Percentiles rank a stretch among this genome's conserved stretches.
phyloP scores from a whole-genome alignment of 1,284 basidiomycete genomes.

The Apiotrichum laibachii region DNA sequence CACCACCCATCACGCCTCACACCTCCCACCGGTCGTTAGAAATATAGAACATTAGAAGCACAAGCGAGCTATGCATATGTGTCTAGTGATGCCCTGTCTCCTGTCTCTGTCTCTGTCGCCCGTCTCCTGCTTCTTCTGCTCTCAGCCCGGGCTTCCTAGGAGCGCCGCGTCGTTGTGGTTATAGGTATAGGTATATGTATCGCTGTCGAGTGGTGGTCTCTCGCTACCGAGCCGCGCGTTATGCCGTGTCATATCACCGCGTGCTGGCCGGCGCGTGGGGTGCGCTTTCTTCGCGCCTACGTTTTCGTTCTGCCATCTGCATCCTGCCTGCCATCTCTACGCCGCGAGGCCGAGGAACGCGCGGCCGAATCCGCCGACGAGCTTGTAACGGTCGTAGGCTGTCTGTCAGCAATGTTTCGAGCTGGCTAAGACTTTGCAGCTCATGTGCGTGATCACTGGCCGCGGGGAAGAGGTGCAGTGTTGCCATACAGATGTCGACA shows the following conservation, averaged over 20 bases:
- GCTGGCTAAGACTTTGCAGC: constrained; percentile 9
- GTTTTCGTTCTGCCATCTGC: too few relatives aligned
- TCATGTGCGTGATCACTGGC: neutral
- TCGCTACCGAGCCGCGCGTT: too few relatives aligned
- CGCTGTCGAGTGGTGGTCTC: too few relatives aligned
- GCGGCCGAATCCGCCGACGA: constrained; percentile 66
- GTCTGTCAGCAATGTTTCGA: constrained; percentile 5
- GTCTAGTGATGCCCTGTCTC: neutral
- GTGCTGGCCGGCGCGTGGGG: neutral
- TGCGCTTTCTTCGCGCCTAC: neutral
- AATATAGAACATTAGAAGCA: constrained; percentile 5
- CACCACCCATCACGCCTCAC: neutral
- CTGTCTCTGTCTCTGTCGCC: too few relatives aligned
- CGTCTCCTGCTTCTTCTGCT: too few relatives aligned
- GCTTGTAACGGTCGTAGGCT: constrained; percentile 71
- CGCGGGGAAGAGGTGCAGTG: neutral
- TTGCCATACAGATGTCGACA: neutral
- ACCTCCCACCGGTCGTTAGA: neutral
- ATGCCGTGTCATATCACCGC: too few relatives aligned
- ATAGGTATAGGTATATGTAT: too few relatives aligned
- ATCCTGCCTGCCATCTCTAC: neutral
- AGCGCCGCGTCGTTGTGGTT: too few relatives aligned
- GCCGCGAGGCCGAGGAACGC: constrained; percentile 58
- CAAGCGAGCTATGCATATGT: constrained; percentile 5
- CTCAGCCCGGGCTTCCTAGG: too few relatives aligned